Evolutionary conservation across 2,329 filamentous ascomycete genomes (phyloP).

Genomic region (Alternaria panax): DNA sequence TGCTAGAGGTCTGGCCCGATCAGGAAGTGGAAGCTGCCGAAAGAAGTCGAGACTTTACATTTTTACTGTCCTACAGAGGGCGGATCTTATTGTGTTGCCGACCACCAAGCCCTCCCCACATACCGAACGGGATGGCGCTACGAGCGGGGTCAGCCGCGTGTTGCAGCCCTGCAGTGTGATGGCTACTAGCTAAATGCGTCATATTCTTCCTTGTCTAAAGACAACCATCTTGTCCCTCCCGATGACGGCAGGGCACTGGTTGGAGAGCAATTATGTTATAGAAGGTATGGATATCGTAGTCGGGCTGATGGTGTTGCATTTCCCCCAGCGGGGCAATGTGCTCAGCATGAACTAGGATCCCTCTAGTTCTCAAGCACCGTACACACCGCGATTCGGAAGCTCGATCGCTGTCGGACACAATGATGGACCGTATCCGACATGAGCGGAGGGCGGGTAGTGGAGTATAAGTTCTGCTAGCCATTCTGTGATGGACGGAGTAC

Average conservation of each 20-base stretch:
- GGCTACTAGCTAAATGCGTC: neutral
- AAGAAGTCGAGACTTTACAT: neutral
- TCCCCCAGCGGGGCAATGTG: neutral
- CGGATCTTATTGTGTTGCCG: constrained; percentile 4
- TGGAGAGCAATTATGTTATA: neutral
- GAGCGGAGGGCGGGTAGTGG: neutral
- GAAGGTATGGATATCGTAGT: neutral
- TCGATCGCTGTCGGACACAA: neutral
- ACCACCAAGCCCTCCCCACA: neutral
- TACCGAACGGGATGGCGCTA: neutral
- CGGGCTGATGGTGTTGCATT: neutral
- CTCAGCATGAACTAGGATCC: neutral
- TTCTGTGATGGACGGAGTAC: neutral
- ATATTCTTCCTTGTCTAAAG: neutral
- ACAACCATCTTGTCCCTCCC: too few relatives aligned
- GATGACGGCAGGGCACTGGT: neutral
- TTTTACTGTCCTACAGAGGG: neutral
- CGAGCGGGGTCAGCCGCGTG: neutral
- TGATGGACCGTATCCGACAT: neutral
- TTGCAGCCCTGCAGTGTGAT: neutral
- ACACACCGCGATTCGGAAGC: neutral
- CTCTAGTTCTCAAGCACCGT: neutral
- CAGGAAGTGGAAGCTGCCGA: neutral
- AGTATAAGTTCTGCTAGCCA: neutral
- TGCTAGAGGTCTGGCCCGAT: neutral